Evolutionary conservation across 805 yeast genomes (phyloP), one percentile per base, ranked within the genome.

Genomic region (Sugiyamaella smithiae): DNA sequence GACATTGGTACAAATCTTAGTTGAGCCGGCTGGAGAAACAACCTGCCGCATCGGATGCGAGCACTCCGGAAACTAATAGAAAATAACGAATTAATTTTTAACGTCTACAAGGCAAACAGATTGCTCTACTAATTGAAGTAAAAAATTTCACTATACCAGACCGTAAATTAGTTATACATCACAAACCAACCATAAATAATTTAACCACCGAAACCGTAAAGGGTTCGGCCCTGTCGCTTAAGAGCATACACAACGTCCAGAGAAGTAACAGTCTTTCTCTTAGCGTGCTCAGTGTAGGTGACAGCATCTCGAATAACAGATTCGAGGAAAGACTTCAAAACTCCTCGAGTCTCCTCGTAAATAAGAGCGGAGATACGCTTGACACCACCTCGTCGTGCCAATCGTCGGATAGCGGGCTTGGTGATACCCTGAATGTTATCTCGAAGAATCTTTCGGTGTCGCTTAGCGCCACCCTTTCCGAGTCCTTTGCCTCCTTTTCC

Each of bases 381-480:
- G 71, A 91, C 99, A 90, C 99, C 99, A 80, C 99, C 99, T 88
- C 99, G 89, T 85, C 99, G 91, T 46, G 99, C 99, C 68, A 91
- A 85, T 88, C 99, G 91, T 82, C 99, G 89, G 71, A 91, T 91
- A 70, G 99, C 99, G 71, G 99, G 99, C 84, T 91, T 91, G 57
- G 99, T 91, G 72, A 91, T 91, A 81, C 99, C 99, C 78, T 90
- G 97, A 64, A 93, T 91, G 91, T 91, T 93, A 76, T 93, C 99
- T 82, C 98, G 90, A 62, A 90, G 81, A 76, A 91, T 88, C 88
- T 90, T 90, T 84, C 98, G 88, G 89, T 91, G 99, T 78, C 99
- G 89, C 85, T 91, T 91, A 68, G 99, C 99, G 80, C 99, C 99
- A 78, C 97, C 98, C 80, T 93, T 93, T 70, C 99, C 99, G 67